Evolutionary conservation across 2,329 filamentous ascomycete genomes (phyloP), one percentile per base, ranked within the genome.

Genomic region (Hypoxylon sp.): DNA sequence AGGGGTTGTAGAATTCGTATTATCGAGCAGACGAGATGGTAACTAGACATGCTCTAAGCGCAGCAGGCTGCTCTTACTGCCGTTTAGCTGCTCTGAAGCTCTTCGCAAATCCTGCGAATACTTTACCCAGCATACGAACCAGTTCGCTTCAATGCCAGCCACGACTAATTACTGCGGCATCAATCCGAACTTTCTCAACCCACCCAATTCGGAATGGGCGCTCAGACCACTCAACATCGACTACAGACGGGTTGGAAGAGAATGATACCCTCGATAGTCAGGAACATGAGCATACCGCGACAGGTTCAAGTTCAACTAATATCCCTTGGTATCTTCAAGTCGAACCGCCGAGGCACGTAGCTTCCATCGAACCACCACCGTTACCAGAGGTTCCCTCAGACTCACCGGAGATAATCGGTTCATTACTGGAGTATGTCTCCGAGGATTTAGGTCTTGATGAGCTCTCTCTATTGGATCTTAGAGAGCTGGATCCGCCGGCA

Each of bases 381-480:
- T 72, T 88, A 6, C 88, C 87, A 17, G 82, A 82, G n/a, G 76
- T 85, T 0, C 94, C 94, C 0, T 81, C 85, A 1, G 85, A 90
- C 63, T 83, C 94, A 0, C 96, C 96, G 0, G 82, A 87, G 0
- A 84, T 98, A 14, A 84, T 98, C 4, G 81, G 87, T 26, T 87
- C 90, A 2, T 85, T 98, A 59, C 83, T 98, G 31, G 85, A 94
- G 69, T 93, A 94, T 76, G 85, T 94, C 1, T 94, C 93, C 5
- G 88, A 94, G 66, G 92, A 97, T 31, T 89, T 97, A 73, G 96
- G 96, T 37, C 84, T 99, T 44, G 94, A 98, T 77, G 88, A 94
- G 63, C 84, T 99, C 51, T 86, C 86, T 0, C 81, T 99, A 5
- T 84, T 97, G 52, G 96, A 99, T 77, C 85, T 99, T 33, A 93